Conservation (phyloP, 306 rosid genomes). For the Cicer chorassanicum region DNA sequence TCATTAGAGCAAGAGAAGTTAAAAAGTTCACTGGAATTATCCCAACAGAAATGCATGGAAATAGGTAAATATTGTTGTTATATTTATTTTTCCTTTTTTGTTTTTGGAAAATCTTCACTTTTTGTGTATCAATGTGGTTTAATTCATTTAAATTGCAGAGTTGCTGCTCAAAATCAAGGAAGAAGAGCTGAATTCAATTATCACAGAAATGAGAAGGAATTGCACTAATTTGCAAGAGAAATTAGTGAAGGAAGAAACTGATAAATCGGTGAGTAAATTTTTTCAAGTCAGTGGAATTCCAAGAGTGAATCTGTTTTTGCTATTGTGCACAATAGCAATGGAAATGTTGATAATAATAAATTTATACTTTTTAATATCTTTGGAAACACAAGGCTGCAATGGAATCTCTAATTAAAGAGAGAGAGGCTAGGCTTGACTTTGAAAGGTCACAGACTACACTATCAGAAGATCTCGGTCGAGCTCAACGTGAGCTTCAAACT, state of each 20-base stretch:
- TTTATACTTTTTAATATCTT: slow-evolving; percentile 31
- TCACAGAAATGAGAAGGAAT: slow-evolving; percentile 75
- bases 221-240: slow-evolving; percentile 76
- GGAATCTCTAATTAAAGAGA: slow-evolving; percentile 79
- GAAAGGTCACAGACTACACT: slow-evolving; percentile 81
- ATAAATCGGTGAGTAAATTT: slow-evolving; percentile 69
- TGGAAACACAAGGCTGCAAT: slow-evolving; percentile 63
- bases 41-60: slow-evolving; percentile 73
- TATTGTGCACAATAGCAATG: slow-evolving; percentile 33
- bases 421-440: slow-evolving; percentile 70
- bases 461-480: slow-evolving; percentile 77
- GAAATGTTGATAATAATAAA: slow-evolving; percentile 28
- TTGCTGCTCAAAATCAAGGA: slow-evolving; percentile 74
- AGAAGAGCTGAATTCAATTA: slow-evolving; percentile 84
- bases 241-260: slow-evolving; percentile 78
- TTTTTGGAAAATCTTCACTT: slow-evolving; percentile 4
- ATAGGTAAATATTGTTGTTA: slow-evolving; percentile 54
- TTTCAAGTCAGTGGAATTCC: slow-evolving; percentile 24
- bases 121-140: slow-evolving; percentile 30
- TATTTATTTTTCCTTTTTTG: background rate
- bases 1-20: slow-evolving; percentile 79
- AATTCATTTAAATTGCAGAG: slow-evolving; percentile 55
- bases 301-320: background rate
- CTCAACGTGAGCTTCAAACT: slow-evolving; percentile 86
- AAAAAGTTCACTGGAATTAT: slow-evolving; percentile 64